Base-by-base conservation (phyloP, 352 stramenopile genomes). In the Globisporangium cystogenes region DNA sequence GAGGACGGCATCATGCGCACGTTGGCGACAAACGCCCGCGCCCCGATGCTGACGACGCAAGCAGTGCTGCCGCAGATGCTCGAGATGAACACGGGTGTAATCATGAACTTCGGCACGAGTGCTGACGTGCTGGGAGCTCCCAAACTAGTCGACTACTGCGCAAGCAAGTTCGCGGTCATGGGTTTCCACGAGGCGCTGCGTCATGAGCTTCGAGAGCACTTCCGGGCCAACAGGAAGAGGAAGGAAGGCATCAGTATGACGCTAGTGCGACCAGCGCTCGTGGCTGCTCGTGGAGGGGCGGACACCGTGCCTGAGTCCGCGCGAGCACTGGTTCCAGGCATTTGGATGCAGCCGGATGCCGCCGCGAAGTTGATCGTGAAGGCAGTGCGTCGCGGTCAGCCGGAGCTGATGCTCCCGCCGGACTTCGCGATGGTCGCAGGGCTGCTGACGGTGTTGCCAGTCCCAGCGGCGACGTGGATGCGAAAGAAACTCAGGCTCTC, bases 51-150 rank as follows among this genome's bases (percentile, higher is more conserved):
- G 42, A 61, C 66, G 6, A 67, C 67, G 29, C 74, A 69, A 20
- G 65, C 67, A n/a, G 76, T 82, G 47, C 49, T 82, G 23, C 68
- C 72, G 20, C 54, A 51, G 21, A 82, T 82, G 71, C 40, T 82
- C 12, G 33, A 63, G n/a, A 23, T 27, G 6, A 69, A 67, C 12
- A 33, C 48, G 21, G 70, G 67, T 24, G 43, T 57, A 45, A 42
- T 82, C 20, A 57, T 78, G 21, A 67, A 60, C 36, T 68, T 82
- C 52, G 54, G 70, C 20, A 70, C 66, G 7, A 66, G 56, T 8
- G 65, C 70, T 10, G 67, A 68, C 14, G 27, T 40, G 10, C 46
- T 76, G 12, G 72, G 70, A 33, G 62, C 72, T 10, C 54, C 66
- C 14, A 61, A 62, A 36, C 59, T 79, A 21, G 55, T 61, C 11